These are phyloP conservation scores for Chaetomium cochliodes DNA, from an alignment of 495 filamentous ascomycete genomes.

Conservation along the genomic window DNA sequence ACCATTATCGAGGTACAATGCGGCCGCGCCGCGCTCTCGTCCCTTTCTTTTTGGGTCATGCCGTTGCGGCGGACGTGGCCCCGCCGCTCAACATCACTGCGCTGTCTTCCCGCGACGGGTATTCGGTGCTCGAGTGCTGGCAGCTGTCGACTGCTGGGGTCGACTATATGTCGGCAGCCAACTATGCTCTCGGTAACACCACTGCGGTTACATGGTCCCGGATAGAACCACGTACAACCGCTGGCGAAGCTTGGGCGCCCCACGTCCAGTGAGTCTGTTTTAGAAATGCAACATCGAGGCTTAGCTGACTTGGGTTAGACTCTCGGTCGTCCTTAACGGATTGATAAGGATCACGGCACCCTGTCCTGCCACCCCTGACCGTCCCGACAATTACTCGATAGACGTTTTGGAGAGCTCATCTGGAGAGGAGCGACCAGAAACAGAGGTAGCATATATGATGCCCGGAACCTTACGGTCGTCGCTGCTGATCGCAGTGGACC, in stretches of 20 bases:
- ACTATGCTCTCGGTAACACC: slow-evolving; percentile 33
- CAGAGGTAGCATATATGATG: slow-evolving; percentile 30
- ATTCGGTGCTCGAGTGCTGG: slow-evolving; percentile 36
- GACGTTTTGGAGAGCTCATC: background rate
- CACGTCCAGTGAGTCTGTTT: slow-evolving; percentile 27
- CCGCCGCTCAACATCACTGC: slow-evolving; percentile 32
- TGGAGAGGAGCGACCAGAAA: slow-evolving; percentile 19
- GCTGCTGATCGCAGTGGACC: slow-evolving; percentile 32
- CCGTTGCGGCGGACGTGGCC: no score
- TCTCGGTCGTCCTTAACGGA: slow-evolving; percentile 33
- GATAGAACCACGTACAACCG: slow-evolving; percentile 27
- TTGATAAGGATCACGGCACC: slow-evolving; percentile 35
- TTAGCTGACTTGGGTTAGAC: slow-evolving; percentile 13
- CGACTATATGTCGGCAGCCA: slow-evolving; percentile 32
- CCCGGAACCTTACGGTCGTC: slow-evolving; percentile 30
- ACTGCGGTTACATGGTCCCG: slow-evolving; percentile 31
- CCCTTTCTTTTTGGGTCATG: background rate
- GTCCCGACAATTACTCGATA: background rate
- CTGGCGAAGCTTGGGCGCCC: slow-evolving; percentile 37
- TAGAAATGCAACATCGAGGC: background rate
- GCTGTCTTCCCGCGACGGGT: slow-evolving; percentile 30
- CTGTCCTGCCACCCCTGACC: slow-evolving; percentile 6
- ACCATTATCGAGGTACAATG: slow-evolving; percentile 3
- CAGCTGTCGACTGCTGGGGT: slow-evolving; percentile 28
- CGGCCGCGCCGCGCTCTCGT: background rate